Conservation (phyloP, 768 basidiomycete species). For the Leccinum arenicola region DNA sequence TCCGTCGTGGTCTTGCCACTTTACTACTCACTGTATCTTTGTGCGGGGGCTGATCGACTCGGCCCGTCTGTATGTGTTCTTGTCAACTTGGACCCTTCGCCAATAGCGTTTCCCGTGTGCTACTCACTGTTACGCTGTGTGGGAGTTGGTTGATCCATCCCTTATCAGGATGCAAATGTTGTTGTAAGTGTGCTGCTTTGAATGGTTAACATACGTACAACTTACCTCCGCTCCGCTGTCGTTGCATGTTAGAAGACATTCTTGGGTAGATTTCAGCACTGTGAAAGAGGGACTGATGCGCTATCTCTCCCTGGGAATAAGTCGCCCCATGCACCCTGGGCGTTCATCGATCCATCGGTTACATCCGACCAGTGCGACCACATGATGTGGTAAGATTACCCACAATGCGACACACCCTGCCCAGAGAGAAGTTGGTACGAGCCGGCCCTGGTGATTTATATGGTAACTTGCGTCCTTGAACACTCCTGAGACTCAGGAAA, state of each 20-base stretch:
- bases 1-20: neutral
- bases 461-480: no score
- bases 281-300: neutral
- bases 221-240: neutral
- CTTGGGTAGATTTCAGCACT: neutral
- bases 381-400: neutral
- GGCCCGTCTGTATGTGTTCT: neutral
- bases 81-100: neutral
- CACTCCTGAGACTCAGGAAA: neutral
- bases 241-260: neutral
- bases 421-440: neutral
- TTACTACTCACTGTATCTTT: neutral
- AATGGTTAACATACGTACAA: neutral
- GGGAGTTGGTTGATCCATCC: neutral
- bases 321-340: neutral
- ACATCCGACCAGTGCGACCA: neutral
- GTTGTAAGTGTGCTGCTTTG: neutral
- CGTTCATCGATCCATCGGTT: neutral
- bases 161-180: neutral
- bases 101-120: neutral
- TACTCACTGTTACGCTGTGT: neutral
- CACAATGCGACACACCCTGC: neutral
- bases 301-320: neutral
- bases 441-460: neutral
- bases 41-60: neutral